Evolutionary conservation across 2,329 filamentous ascomycete genomes (phyloP).

Genomic region (Diaporthe citri): DNA sequence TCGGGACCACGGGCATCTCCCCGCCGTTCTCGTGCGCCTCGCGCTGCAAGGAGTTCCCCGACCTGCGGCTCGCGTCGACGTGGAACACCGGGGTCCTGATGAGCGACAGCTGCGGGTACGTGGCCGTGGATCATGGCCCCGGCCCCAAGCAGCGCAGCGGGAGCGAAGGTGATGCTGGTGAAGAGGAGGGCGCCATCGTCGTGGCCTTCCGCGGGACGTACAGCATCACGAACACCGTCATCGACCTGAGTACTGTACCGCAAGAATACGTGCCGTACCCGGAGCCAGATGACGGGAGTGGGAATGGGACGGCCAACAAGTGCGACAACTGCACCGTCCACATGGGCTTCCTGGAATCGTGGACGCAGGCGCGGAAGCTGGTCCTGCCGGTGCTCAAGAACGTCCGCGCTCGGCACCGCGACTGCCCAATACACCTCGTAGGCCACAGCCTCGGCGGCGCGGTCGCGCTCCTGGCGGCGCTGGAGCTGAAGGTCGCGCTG

Average conservation of each 20-base stretch:
- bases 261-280: conserved; percentile 94
- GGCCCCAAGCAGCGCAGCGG: conserved; percentile 92
- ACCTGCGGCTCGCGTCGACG: conserved; percentile 82
- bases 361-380: conserved; percentile 78
- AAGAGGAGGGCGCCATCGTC: conserved; percentile 67
- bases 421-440: conserved; percentile 81
- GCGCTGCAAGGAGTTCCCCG: conserved; percentile 85
- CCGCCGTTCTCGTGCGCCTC: conserved; percentile 88
- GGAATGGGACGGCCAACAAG: conserved; percentile 51
- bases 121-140: conserved; percentile 81
- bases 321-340: conserved; percentile 95
- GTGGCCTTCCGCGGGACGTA: conserved; percentile 96
- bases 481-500: conserved; percentile 80
- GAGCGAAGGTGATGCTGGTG: conserved; percentile 44
- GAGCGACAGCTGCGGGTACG: conserved; percentile 93
- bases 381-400: conserved; percentile 77
- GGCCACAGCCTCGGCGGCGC: conserved; percentile 95
- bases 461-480: conserved; percentile 85
- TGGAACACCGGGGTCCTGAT: conserved; percentile 86
- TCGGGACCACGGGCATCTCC: conserved; percentile 84
- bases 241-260: conserved; percentile 89
- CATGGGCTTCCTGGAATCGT: conserved; percentile 87
- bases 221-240: conserved; percentile 89
- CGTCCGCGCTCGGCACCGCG: conserved; percentile 72
- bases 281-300: conserved; percentile 59